Percentiles rank a stretch among this genome's conserved stretches.
phyloP scores from a whole-genome alignment of 2,329 filamentous ascomycete species.

The Cytospora schulzeri region DNA sequence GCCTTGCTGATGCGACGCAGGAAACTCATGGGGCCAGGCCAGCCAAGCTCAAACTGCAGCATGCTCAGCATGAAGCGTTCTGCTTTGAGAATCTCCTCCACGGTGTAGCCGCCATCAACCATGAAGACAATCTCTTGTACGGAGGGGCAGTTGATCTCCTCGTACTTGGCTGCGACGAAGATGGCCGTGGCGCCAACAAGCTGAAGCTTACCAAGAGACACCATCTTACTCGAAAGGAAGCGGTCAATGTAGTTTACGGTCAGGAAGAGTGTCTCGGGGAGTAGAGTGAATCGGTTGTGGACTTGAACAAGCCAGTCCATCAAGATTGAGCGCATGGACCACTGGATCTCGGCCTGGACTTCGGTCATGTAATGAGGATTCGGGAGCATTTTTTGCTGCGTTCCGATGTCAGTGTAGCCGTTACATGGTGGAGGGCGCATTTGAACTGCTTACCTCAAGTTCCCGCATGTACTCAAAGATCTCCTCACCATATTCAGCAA shows the following conservation, averaged over 20 bases:
- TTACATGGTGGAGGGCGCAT: too few relatives aligned
- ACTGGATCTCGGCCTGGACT: constrained; percentile 93
- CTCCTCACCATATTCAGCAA: constrained; percentile 93
- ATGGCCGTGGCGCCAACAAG: constrained; percentile 94
- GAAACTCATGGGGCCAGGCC: constrained; percentile 99
- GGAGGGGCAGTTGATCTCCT: constrained; percentile 97
- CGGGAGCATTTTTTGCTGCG: constrained; percentile 57
- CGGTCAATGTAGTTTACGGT: constrained; percentile 97
- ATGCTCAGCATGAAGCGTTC: constrained; percentile 98
- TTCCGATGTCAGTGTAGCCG: constrained; percentile 31
- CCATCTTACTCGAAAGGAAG: constrained; percentile 91
- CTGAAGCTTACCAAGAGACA: constrained; percentile 92
- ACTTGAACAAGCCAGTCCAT: constrained; percentile 99
- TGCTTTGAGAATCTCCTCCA: constrained; percentile 93
- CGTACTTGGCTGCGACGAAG: constrained; percentile 95
- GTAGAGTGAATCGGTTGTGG: constrained; percentile 84
- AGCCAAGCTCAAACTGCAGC: constrained; percentile 92
- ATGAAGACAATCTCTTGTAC: constrained; percentile 96
- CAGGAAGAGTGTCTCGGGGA: constrained; percentile 93
- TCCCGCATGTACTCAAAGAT: constrained; percentile 92
- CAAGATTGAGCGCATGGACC: constrained; percentile 96
- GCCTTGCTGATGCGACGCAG: constrained; percentile 96
- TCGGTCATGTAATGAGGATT: constrained; percentile 91
- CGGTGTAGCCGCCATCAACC: constrained; percentile 89
- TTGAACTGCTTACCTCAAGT: constrained; percentile 68